phyloP scores from a whole-genome alignment of 1,284 basidiomycete genomes.

The Puccinia novopanici region DNA sequence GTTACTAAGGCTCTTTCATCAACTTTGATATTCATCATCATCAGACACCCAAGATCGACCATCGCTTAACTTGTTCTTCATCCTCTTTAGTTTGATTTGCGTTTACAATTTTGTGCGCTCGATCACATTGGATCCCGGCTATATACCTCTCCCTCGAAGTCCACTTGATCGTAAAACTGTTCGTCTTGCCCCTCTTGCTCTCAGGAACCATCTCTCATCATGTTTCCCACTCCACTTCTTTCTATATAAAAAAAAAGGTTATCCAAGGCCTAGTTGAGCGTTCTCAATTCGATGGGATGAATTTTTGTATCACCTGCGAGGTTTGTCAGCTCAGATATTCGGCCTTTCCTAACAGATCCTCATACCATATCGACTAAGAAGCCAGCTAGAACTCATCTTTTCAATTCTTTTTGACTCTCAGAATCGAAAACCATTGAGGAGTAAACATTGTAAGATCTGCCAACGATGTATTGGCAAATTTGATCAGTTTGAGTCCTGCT shows the following conservation, averaged over 20 bases:
- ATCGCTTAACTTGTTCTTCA: conserved; percentile 74
- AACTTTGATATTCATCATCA: not conserved
- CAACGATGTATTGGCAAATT: conserved; percentile 83
- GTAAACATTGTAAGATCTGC: conserved; percentile 91
- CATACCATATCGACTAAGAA: not conserved
- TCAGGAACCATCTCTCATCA: conserved; percentile 6
- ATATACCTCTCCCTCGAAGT: conserved; percentile 73
- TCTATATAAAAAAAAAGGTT: conserved; percentile 63
- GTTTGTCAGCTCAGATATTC: conserved; percentile 59
- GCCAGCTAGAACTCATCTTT: not conserved
- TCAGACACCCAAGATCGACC: conserved; percentile 74
- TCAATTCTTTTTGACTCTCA: conserved; percentile 56
- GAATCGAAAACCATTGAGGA: conserved; percentile 85
- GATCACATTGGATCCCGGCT: conserved; percentile 85
- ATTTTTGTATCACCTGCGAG: conserved; percentile 94
- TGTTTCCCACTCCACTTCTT: not conserved
- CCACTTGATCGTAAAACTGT: conserved; percentile 80
- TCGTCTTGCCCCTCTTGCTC: conserved; percentile 54
- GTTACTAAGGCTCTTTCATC: conserved; percentile 12
- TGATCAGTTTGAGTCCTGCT: conserved; percentile 74
- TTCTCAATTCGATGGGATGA: conserved; percentile 86
- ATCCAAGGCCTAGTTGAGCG: conserved; percentile 85
- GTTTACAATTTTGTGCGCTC: conserved; percentile 86
- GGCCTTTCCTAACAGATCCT: not conserved
- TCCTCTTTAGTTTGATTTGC: conserved; percentile 71